Evolutionary conservation across 805 yeast species (phyloP), one percentile per base, ranked within the genome.

Genomic region (Candida sonorensis): DNA sequence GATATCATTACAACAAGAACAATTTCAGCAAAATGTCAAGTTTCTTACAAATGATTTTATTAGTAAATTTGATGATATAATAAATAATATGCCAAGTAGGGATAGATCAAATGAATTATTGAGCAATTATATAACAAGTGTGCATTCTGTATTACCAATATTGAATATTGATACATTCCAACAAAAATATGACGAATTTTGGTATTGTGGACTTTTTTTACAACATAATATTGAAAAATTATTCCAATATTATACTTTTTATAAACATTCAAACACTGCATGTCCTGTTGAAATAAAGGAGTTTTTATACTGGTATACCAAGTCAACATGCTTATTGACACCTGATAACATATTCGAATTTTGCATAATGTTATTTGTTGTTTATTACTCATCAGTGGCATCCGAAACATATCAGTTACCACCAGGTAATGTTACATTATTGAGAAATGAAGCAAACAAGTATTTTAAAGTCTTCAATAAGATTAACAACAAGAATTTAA

Each of bases 101-200:
- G 67, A 67, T 37, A 61, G 77, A 37, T 70, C 75, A 0, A 64
- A 57, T 38, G 74, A 70, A 37, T 50, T 75, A 18, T 57, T 72
- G 1, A 58, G 62, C 22, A 57, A 72, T 13, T 75, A 69, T 38
- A 51, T 67, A 13, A 63, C 61, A 26, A 69, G 74, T 2, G 71
- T 75, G 13, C 78, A 75, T 42, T 67, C 75, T 5, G 50, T 75
- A 14, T 46, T 74, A n/a, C 82, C 82, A 0, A 54, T 75, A 3
- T 37, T 75, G 29, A 75, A 74, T 40, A 43, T 75, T 19, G 46
- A 54, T 8, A 67, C 63, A 14, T 73, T 75, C 39, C 37, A 64
- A 3, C 43, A 43, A 23, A 70, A 68, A 31, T 48, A 47, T 29
- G 40, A 69, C 17, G 57, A 53, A 17, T 75, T 66, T 41, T 75